Conservation (phyloP, 805 yeast species). For the Candida alai region DNA sequence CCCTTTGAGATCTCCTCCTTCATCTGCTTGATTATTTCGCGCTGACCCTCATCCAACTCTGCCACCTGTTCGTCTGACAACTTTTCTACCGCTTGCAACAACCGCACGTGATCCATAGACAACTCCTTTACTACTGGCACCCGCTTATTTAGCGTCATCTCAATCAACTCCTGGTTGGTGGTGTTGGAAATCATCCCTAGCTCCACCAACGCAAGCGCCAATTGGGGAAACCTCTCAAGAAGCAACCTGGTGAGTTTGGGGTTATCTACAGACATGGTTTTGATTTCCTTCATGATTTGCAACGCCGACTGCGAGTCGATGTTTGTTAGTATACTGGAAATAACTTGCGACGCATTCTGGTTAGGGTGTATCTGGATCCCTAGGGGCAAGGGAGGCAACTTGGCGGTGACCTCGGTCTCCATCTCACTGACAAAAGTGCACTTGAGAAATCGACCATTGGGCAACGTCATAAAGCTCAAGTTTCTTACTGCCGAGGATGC, state of each 20-base stretch:
- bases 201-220: slow-evolving; percentile 80
- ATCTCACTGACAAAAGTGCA: slow-evolving; percentile 46
- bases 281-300: slow-evolving; percentile 53
- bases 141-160: slow-evolving; percentile 33
- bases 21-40: slow-evolving; percentile 17
- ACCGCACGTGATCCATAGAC: slow-evolving; percentile 29
- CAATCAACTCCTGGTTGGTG: slow-evolving; percentile 33
- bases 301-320: slow-evolving; percentile 46
- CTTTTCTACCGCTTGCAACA: slow-evolving; percentile 26
- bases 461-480: slow-evolving; percentile 58
- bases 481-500: slow-evolving; percentile 91
- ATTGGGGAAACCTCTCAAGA: slow-evolving; percentile 71
- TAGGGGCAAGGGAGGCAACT: slow-evolving; percentile 37
- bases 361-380: slow-evolving; percentile 40
- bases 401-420: slow-evolving; percentile 18
- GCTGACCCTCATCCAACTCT: slow-evolving; percentile 22
- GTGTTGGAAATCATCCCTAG: slow-evolving; percentile 40
- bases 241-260: slow-evolving; percentile 60
- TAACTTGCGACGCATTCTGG: slow-evolving; percentile 38
- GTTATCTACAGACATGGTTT: slow-evolving; percentile 51
- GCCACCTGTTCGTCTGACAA: slow-evolving; percentile 28
- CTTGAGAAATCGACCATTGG: slow-evolving; percentile 57
- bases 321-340: slow-evolving; percentile 43
- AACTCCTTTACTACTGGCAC: slow-evolving; percentile 26
- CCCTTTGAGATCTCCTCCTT: slow-evolving; percentile 23